Evolutionary conservation across 192 early-diverging fungal genomes (phyloP), one percentile per base, ranked within the genome.

Genomic region (Backusella macrospora): DNA sequence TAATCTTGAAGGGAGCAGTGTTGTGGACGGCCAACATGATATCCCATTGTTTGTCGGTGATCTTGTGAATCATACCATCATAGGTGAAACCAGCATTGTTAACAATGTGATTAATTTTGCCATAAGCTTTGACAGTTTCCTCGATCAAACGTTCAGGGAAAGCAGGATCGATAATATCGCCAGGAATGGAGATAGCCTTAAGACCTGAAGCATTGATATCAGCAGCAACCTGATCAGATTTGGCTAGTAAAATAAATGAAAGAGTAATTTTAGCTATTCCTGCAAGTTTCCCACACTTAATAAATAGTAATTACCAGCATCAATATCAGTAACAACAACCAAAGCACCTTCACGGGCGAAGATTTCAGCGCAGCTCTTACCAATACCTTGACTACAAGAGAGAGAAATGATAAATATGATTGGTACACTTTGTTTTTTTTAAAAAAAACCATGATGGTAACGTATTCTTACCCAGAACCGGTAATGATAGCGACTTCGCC

Each of bases 51-150:
- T 90, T 88, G 83, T 95, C 94, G 39, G 94, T 94, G 63, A 94
- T 93, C 74, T 95, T 88, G 81, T 87, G 87, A 75, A 98, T 91
- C 72, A 95, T 95, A 81, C 93, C 95, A 87, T 99, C 97, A 68
- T 93, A 92, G 68, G 97, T 89, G 79, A 96, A 98, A 71, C 97
- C 97, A 16, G 97, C 97, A 70, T 99, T 99, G 92, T 99, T 99
- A 81, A 99, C 87, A 40, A 99, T 84, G 71, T 97, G 82, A 73
- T 93, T 91, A 82, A 93, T 80, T 67, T 90, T 89, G 46, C 92
- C 92, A 81, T 91, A 93, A 46, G 87, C 88, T 76, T 82, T 80
- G 72, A 90, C 77, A 34, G 88, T 85, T 10, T 78, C 86, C 42
- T 86, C 78, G 43, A 90, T 78, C n/a, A 90, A 78, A 40, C 71